Percentiles rank a stretch among this genome's conserved stretches.
Conservation (phyloP, 331 rosid genomes). For the Acacia concinna region DNA sequence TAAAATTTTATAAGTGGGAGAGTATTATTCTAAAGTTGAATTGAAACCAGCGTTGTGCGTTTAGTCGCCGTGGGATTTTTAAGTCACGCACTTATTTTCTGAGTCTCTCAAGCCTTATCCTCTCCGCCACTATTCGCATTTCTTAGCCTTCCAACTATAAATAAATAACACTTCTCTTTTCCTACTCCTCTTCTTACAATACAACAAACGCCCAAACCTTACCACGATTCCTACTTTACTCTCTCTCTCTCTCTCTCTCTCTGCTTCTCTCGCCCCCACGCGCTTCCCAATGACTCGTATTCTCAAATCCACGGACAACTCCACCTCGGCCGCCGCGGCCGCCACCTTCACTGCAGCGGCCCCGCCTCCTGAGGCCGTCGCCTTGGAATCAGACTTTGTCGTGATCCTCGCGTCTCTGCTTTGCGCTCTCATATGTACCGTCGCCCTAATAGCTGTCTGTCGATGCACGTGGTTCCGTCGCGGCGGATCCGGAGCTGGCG, state of each 20-base stretch:
- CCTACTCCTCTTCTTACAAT: background rate
- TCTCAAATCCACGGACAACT: slow-evolving; percentile 20
- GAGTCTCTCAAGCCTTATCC: background rate
- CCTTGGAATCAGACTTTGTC: slow-evolving; percentile 69
- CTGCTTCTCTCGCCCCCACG: background rate
- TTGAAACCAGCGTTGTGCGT: background rate
- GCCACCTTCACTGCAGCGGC: slow-evolving; percentile 30
- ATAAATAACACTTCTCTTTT: background rate
- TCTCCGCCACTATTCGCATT: background rate
- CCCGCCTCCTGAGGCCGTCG: slow-evolving; percentile 59
- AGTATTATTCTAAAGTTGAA: background rate
- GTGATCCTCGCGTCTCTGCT: slow-evolving; percentile 78
- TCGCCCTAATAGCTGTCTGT: slow-evolving; percentile 70
- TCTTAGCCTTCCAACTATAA: background rate
- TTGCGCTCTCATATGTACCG: slow-evolving; percentile 76
- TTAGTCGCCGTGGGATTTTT: background rate
- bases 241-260: background rate
- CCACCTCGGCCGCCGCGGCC: slow-evolving; percentile 32
- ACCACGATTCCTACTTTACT: background rate
- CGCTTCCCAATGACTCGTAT: slow-evolving; percentile 52
- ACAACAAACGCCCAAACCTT: background rate
- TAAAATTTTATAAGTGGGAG: background rate
- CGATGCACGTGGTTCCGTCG: slow-evolving; percentile 87
- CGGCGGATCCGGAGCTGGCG: slow-evolving; percentile 13
- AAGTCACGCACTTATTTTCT: background rate